Base-by-base conservation (phyloP, 495 filamentous ascomycete species). In the Trichoderma virens region DNA sequence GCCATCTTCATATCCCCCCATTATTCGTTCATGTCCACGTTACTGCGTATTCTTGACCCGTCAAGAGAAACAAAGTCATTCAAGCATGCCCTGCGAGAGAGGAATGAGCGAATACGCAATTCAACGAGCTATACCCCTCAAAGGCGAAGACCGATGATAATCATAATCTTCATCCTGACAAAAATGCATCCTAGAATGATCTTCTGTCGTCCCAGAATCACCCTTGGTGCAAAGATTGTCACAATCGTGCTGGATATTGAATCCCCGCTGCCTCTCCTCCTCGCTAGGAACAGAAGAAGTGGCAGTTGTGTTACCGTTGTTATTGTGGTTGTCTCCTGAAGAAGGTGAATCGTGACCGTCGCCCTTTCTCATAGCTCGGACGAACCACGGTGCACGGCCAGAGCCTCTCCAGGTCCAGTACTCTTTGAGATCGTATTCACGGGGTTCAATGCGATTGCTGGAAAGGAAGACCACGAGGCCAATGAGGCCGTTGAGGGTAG, bases 371-470 rank as follows among this genome's bases (percentile, higher is more conserved):
- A 64, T 62, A 60, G 64, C 63, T 54, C 68, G 72, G 60, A 78
- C 43, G 56, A 70, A 60, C 77, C 76, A 74, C 56, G 68, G 70
- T 67, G 73, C 64, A 64, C 71, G 51, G 31, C 71, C 68, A 0
- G 67, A 69, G 9, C 75, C 66, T 63, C 79, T 82, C 81, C 84
- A 90, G 2, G 88, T 86, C 88, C 90, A 93, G 31, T 85, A 84
- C 59, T 93, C 88, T 64, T 89, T 89, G 62, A 85, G 73, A 16
- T 92, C 83, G 74, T 88, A 88, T 68, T 90, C 87, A 0, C 85
- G 81, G 0, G 90, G 90, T 4, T 83, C 78, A 54, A 92, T 82
- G 9, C 82, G 79, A 18, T 85, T 87, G 0, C 82, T 74, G 3
- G 83, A 86, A 16, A 79, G 47, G 68, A 81, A 81, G 64, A 80